Conservation (phyloP, 305 asterid genomes). For the Withania somnifera region DNA sequence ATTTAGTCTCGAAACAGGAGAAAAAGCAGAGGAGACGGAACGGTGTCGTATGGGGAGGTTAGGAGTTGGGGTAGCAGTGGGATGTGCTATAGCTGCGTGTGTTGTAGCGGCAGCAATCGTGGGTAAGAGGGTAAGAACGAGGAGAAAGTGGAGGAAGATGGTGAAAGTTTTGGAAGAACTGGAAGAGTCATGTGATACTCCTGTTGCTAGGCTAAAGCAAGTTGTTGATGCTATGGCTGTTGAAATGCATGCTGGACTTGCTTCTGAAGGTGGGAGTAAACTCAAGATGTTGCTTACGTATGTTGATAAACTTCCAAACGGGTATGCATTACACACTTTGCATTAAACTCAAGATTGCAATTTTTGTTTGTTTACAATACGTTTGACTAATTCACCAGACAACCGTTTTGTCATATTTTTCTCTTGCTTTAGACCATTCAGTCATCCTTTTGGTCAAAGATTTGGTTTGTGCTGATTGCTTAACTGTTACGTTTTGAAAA, state of each 20-base stretch:
- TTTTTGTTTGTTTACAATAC: too few relatives aligned
- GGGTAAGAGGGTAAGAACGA: constrained; percentile 53
- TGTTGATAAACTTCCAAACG: constrained; percentile 66
- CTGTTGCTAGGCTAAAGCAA: constrained; percentile 58
- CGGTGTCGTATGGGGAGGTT: constrained; percentile 43
- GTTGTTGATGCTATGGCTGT: constrained; percentile 92
- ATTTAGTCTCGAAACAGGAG: background rate
- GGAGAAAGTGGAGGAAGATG: constrained; percentile 59
- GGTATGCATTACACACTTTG: constrained; percentile 27
- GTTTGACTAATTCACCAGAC: too few relatives aligned
- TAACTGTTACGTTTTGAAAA: background rate
- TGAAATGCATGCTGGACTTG: constrained; percentile 96
- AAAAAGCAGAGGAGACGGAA: background rate
- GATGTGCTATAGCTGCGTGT: constrained; percentile 65
- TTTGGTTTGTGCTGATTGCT: background rate
- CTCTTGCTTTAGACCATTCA: too few relatives aligned
- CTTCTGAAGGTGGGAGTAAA: constrained; percentile 87
- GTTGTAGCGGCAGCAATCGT: constrained; percentile 49
- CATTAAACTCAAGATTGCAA: background rate
- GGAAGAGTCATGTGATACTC: constrained; percentile 58
- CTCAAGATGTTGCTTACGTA: constrained; percentile 84
- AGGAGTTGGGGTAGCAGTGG: constrained; percentile 51
- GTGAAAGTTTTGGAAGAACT: constrained; percentile 61
- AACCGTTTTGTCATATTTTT: too few relatives aligned
- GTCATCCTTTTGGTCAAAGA: too few relatives aligned